These are phyloP conservation scores for Ceratocystis diversiconidia DNA, from an alignment of 2,329 filamentous ascomycete species.

Conservation along the genomic window DNA sequence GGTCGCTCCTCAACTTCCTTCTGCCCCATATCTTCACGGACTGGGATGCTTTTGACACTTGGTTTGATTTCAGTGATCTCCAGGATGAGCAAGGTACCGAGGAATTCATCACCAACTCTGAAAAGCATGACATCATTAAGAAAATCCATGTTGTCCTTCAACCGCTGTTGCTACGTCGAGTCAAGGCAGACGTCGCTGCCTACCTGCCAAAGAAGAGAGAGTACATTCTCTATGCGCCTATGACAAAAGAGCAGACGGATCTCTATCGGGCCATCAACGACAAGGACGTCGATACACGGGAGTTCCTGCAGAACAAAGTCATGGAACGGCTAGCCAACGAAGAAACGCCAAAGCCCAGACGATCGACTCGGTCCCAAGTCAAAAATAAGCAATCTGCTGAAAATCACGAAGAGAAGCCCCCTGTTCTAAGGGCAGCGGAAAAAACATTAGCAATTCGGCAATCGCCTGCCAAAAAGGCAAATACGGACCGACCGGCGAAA, in stretches of 20 bases:
- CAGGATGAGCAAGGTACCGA: conserved; percentile 69
- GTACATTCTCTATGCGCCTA: conserved; percentile 85
- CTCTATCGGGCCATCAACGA: conserved; percentile 57
- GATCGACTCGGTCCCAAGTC: not conserved
- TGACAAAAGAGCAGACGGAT: conserved; percentile 82
- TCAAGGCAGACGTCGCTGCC: conserved; percentile 87
- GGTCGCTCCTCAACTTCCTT: conserved; percentile 88
- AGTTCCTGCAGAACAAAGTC: conserved; percentile 71
- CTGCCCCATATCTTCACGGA: conserved; percentile 87
- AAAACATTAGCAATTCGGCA: conserved; percentile 9
- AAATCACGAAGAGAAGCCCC: not conserved
- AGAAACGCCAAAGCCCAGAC: conserved; percentile 4
- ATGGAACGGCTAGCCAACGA: conserved; percentile 42
- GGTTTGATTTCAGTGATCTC: conserved; percentile 93
- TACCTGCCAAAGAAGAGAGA: conserved; percentile 92
- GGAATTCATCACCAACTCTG: conserved; percentile 64
- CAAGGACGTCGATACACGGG: conserved; percentile 45
- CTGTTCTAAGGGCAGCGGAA: not conserved
- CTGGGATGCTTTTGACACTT: conserved; percentile 80
- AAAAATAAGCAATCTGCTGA: conserved; percentile 1
- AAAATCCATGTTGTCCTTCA: conserved; percentile 90
- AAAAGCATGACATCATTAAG: conserved; percentile 38
- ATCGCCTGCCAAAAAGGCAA: not conserved
- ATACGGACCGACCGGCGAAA: conserved; percentile 16
- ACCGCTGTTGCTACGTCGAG: conserved; percentile 69